Percentiles rank a stretch among this genome's conserved stretches.
Evolutionary conservation across 23 red algal species (phyloP).

Genomic region (Gracilariopsis chorda): DNA sequence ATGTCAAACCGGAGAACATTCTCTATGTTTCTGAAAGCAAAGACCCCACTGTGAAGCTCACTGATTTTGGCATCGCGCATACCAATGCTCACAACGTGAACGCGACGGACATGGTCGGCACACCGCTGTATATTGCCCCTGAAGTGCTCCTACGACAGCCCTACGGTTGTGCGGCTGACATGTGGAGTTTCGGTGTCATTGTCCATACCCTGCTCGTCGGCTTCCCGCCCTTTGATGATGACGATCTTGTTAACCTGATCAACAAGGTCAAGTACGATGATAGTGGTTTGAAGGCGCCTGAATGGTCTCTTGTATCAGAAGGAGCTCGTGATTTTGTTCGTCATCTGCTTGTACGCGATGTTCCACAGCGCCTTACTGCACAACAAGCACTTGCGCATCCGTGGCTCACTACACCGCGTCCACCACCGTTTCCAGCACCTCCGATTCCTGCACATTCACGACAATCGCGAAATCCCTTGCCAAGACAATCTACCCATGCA

Average conservation of each 20-base stretch:
- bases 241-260: conserved; percentile 54
- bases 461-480: background rate
- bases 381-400: conserved; percentile 51
- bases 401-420: conserved; percentile 53
- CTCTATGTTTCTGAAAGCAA: conserved; percentile 48
- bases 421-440: conserved; percentile 57
- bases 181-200: conserved; percentile 91
- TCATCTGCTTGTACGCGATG: conserved; percentile 50
- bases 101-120: conserved; percentile 57
- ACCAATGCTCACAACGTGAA: background rate
- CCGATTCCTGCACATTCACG: background rate
- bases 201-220: conserved; percentile 81
- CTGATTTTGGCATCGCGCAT: conserved; percentile 88
- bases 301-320: conserved; percentile 45
- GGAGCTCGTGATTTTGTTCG: conserved; percentile 48
- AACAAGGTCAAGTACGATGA: conserved; percentile 68
- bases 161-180: conserved; percentile 78
- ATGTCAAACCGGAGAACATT: conserved; percentile 95
- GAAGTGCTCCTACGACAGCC: conserved; percentile 78
- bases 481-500: background rate
- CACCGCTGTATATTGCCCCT: conserved; percentile 88
- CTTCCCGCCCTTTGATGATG: conserved; percentile 87
- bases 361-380: conserved; percentile 24
- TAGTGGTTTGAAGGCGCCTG: background rate
- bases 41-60: conserved; percentile 72